Conservation (phyloP, 306 rosid genomes). For the Rosa lucieae region DNA sequence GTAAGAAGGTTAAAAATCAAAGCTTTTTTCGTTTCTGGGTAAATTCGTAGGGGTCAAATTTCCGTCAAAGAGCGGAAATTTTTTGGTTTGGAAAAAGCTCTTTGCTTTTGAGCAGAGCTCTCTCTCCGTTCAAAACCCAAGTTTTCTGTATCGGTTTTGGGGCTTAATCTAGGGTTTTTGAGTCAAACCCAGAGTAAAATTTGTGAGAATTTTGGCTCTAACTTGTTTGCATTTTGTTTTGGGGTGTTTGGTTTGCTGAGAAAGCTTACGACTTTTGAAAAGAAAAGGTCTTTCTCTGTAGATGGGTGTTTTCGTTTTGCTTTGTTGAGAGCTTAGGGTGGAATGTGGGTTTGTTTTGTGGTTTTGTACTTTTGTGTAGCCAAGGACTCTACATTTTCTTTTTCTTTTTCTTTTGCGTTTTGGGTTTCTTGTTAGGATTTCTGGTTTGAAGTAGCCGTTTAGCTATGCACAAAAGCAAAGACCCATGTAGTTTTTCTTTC, state of each 20-base stretch:
- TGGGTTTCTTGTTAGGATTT: not conserved
- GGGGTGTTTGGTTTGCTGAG: slow-evolving; percentile 7
- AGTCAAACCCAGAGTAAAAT: not conserved
- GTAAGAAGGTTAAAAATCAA: not conserved
- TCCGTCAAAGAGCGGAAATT: not conserved
- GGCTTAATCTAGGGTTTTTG: slow-evolving; percentile 24
- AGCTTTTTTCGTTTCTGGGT: not conserved
- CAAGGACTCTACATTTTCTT: not conserved
- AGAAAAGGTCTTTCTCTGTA: not conserved
- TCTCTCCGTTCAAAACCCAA: slow-evolving; percentile 4
- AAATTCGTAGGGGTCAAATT: not conserved
- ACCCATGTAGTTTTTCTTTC: not conserved
- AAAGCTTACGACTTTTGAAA: slow-evolving; percentile 2
- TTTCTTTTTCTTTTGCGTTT: not conserved
- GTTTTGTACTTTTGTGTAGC: not conserved
- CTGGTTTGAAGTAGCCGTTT: not conserved
- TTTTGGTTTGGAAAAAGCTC: not conserved
- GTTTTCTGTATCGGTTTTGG: not conserved
- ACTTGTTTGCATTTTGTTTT: slow-evolving; percentile 10
- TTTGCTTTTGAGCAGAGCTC: not conserved
- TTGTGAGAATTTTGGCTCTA: slow-evolving; percentile 21
- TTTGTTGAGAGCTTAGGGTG: not conserved
- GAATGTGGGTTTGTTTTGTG: not conserved
- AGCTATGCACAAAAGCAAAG: not conserved
- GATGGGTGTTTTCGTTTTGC: slow-evolving; percentile 5